Conservation (phyloP, 306 rosid species). For the Neltuma alba region DNA sequence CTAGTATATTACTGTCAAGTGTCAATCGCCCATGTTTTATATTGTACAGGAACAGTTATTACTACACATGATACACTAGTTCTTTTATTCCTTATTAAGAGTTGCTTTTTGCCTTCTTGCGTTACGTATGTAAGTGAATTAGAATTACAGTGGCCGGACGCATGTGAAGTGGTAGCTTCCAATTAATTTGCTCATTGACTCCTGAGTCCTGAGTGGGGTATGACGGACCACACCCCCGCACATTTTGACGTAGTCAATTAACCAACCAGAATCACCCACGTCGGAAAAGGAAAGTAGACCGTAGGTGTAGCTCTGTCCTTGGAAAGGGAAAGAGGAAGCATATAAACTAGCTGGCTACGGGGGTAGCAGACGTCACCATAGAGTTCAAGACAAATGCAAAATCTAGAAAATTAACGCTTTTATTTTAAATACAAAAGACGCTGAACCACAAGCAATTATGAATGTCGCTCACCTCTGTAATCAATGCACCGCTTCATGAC, state of each 20-base stretch:
- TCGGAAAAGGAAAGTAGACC: neutral
- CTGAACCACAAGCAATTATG: neutral
- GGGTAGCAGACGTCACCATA: conserved; percentile 15
- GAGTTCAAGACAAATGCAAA: conserved; percentile 2
- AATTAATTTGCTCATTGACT: conserved; percentile 14
- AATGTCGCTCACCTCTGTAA: conserved; percentile 63
- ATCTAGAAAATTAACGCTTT: neutral
- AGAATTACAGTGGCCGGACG: neutral
- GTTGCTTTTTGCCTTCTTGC: neutral
- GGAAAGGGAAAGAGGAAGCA: neutral
- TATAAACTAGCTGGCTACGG: neutral
- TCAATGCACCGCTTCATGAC: conserved; percentile 81
- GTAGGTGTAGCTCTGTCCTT: neutral
- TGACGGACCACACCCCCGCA: conserved; percentile 11
- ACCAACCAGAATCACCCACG: conserved; percentile 17
- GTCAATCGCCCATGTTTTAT: neutral
- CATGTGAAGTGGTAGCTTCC: conserved; percentile 9
- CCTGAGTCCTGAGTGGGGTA: neutral
- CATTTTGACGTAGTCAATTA: conserved; percentile 13
- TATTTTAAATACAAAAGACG: neutral
- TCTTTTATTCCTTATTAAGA: neutral
- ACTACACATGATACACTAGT: neutral
- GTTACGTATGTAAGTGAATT: neutral
- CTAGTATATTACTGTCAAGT: neutral
- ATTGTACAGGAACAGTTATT: neutral